These are phyloP conservation scores for Trichoderma polysporum DNA, from an alignment of 2,329 filamentous ascomycete genomes.

Conservation along the genomic window DNA sequence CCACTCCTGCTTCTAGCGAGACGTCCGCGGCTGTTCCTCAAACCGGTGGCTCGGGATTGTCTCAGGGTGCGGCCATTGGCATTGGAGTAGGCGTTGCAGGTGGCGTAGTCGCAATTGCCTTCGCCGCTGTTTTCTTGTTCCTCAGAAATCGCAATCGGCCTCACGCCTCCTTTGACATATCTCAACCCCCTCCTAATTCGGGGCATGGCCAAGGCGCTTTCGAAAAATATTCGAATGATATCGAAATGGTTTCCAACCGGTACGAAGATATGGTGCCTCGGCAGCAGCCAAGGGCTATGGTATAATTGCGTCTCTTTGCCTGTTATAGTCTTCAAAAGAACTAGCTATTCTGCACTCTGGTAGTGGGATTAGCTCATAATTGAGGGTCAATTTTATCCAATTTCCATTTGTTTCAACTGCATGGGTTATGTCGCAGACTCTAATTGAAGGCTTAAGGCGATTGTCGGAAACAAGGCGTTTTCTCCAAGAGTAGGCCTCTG, in stretches of 20 bases:
- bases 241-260: slow-evolving; percentile 52
- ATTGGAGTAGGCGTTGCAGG: slow-evolving; percentile 49
- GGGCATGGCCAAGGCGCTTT: slow-evolving; percentile 34
- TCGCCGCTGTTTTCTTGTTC: slow-evolving; percentile 42
- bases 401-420: slow-evolving; percentile 9
- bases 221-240: slow-evolving; percentile 42
- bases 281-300: slow-evolving; percentile 47
- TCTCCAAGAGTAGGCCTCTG: background rate
- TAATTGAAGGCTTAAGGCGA: background rate
- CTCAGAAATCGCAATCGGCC: slow-evolving; percentile 33
- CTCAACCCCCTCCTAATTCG: slow-evolving; percentile 49
- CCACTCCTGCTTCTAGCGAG: slow-evolving; percentile 17
- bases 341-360: slow-evolving; percentile 21
- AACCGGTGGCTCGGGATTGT: slow-evolving; percentile 34
- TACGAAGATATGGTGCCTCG: slow-evolving; percentile 60
- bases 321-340: background rate
- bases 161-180: slow-evolving; percentile 44
- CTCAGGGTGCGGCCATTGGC: slow-evolving; percentile 47
- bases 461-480: background rate
- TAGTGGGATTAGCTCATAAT: slow-evolving; percentile 17
- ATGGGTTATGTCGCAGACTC: background rate
- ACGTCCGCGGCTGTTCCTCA: slow-evolving; percentile 15
- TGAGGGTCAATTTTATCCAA: slow-evolving; percentile 5
- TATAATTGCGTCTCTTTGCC: slow-evolving; percentile 29
- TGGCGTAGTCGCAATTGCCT: slow-evolving; percentile 41